Percentiles rank a stretch among this genome's conserved stretches.
Conservation (phyloP, 257 asterid genomes). For the Leonotis leonurus region DNA sequence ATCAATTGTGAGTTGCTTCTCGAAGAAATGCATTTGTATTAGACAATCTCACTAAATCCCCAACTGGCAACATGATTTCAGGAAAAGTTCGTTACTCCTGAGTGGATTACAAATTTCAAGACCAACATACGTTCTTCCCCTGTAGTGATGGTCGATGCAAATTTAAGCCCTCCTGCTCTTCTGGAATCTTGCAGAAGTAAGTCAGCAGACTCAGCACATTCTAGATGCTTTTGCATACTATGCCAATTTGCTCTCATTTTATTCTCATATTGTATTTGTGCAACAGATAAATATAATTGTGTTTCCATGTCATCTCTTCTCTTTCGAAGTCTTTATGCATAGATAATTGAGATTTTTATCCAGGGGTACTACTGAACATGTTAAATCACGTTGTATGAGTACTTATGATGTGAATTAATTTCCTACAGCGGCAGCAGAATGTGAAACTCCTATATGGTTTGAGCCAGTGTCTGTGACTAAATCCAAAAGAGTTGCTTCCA, state of each 20-base stretch:
- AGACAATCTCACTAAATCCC: background rate
- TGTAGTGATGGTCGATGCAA: conserved; percentile 79
- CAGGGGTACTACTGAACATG: background rate
- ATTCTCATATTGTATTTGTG: background rate
- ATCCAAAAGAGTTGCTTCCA: conserved; percentile 69
- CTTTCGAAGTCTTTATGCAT: background rate
- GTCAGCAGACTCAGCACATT: too few species aligned
- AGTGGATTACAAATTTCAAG: conserved; percentile 67
- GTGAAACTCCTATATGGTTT: conserved; percentile 70
- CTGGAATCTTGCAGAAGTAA: conserved; percentile 63
- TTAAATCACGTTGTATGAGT: background rate
- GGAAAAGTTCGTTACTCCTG: conserved; percentile 80
- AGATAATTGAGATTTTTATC: background rate
- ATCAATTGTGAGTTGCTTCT: conserved; percentile 51
- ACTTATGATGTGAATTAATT: conserved; percentile 14
- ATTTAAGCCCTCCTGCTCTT: conserved; percentile 61
- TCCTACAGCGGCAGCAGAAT: conserved; percentile 70
- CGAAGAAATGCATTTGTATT: conserved; percentile 1
- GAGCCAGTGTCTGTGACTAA: conserved; percentile 93
- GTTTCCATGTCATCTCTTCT: too few species aligned
- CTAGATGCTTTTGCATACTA: background rate
- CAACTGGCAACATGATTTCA: conserved; percentile 28
- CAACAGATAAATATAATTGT: background rate
- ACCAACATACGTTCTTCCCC: conserved; percentile 53
- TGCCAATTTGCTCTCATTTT: background rate